A percentile compares a stretch with the other conserved stretches of the same genome.
Conservation (phyloP, 257 asterid species). For the Linaria vulgaris region DNA sequence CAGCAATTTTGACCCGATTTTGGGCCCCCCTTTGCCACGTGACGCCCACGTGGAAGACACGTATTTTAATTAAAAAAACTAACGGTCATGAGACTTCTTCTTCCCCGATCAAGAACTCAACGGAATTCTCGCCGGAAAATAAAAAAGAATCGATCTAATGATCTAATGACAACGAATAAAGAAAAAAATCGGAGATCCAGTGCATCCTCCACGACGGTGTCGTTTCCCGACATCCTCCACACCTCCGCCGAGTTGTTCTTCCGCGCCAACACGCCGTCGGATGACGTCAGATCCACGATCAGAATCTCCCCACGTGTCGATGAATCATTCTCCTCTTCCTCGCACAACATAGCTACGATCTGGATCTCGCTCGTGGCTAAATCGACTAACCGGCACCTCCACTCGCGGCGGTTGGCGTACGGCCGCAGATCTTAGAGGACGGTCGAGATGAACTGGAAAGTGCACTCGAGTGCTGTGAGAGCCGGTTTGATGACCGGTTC, state of each 20-base stretch:
- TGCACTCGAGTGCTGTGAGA: slow-evolving; percentile 60
- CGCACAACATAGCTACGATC: slow-evolving; percentile 60
- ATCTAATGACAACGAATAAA: too few species aligned
- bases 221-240: slow-evolving; percentile 70
- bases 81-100: too few species aligned
- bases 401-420: slow-evolving; percentile 66
- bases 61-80: too few species aligned
- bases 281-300: slow-evolving; percentile 52
- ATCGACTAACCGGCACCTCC: slow-evolving; percentile 71
- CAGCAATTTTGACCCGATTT: too few species aligned
- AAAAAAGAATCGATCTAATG: too few species aligned
- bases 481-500: slow-evolving; percentile 71
- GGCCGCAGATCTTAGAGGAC: slow-evolving; percentile 70
- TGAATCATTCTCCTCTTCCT: slow-evolving; percentile 57
- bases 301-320: slow-evolving; percentile 64
- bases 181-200: too few species aligned
- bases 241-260: slow-evolving; percentile 82
- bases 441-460: slow-evolving; percentile 75
- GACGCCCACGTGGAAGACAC: too few species aligned
- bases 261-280: slow-evolving; percentile 43
- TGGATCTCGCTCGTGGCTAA: slow-evolving; percentile 59
- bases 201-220: slow-evolving; percentile 66
- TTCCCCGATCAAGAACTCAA: too few species aligned
- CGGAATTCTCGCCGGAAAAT: too few species aligned
- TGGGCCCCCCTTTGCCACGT: too few species aligned